Percentiles rank a stretch among this genome's conserved stretches.
Conservation (phyloP, 495 filamentous ascomycete species). For the Penicillium silybi region DNA sequence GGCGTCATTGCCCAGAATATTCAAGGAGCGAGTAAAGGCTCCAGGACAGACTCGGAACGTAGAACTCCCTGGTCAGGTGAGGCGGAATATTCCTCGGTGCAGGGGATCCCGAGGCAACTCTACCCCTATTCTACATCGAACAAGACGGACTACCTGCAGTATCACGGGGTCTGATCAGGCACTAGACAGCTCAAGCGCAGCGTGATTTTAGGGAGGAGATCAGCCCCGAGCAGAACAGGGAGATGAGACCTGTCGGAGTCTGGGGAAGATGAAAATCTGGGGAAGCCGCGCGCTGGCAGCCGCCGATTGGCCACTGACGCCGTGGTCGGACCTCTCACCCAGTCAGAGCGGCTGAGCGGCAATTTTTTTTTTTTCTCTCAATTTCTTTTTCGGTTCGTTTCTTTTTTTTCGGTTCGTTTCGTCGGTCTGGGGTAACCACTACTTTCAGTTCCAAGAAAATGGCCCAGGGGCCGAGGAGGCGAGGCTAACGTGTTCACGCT, state of each 20-base stretch:
- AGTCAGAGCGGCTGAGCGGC: slow-evolving; percentile 16
- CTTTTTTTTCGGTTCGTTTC: background rate
- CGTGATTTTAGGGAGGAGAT: background rate
- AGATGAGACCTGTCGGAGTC: slow-evolving; percentile 12
- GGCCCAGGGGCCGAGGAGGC: too few relatives aligned
- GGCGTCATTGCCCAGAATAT: background rate
- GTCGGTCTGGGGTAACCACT: slow-evolving; percentile 1
- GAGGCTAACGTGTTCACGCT: too few relatives aligned
- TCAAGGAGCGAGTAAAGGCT: background rate
- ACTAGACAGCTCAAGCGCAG: background rate
- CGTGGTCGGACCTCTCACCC: slow-evolving; percentile 22
- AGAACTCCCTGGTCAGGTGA: background rate
- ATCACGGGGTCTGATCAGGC: background rate
- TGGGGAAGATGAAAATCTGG: slow-evolving; percentile 26
- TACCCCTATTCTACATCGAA: background rate
- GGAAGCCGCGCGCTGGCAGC: slow-evolving; percentile 8
- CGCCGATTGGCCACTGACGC: slow-evolving; percentile 9
- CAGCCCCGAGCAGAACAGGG: background rate
- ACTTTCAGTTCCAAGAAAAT: too few relatives aligned
- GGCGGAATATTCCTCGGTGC: background rate
- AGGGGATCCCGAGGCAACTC: background rate
- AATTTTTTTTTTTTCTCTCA: slow-evolving; percentile 12
- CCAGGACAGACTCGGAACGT: too few relatives aligned
- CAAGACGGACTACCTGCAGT: background rate
- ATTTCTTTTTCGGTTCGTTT: background rate